Evolutionary conservation across 2,329 filamentous ascomycete species (phyloP).

Genomic region (Beauveria asiatica): DNA sequence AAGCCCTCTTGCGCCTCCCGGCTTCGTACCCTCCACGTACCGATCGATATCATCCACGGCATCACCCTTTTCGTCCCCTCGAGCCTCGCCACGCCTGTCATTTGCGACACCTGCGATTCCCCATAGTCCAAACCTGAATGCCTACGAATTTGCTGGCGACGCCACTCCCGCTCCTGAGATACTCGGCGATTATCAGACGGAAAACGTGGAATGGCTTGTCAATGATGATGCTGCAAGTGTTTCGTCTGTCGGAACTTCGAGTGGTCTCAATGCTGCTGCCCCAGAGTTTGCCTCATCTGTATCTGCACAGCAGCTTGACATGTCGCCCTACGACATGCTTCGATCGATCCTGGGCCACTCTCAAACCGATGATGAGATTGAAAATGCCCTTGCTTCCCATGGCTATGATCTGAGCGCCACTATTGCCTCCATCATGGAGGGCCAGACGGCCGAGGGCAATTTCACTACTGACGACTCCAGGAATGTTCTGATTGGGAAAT

Average conservation of each 20-base stretch:
- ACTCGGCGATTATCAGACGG: conserved; percentile 83
- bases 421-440: conserved; percentile 80
- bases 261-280: conserved; percentile 67
- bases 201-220: conserved; percentile 95
- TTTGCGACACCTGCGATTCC: conserved; percentile 86
- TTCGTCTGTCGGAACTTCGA: conserved; percentile 65
- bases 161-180: conserved; percentile 72
- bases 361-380: conserved; percentile 87
- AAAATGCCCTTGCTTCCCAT: conserved; percentile 78
- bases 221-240: conserved; percentile 78
- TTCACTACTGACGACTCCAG: conserved; percentile 44
- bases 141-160: conserved; percentile 87
- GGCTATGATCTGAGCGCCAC: conserved; percentile 91
- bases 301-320: conserved; percentile 65
- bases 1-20: conserved; percentile 75
- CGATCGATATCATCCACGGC: conserved; percentile 70
- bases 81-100: conserved; percentile 83
- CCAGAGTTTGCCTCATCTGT: conserved; percentile 59
- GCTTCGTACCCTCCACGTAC: conserved; percentile 67
- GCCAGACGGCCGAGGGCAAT: conserved; percentile 38
- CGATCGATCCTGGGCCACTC: conserved; percentile 87
- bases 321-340: conserved; percentile 97
- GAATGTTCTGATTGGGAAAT: conserved; percentile 78
- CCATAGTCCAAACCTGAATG: conserved; percentile 87
- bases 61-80: conserved; percentile 89